A percentile compares a stretch with the other conserved stretches of the same genome.
Evolutionary conservation across 106 monocot species (phyloP).

Genomic region (Apostasia ramifera): DNA sequence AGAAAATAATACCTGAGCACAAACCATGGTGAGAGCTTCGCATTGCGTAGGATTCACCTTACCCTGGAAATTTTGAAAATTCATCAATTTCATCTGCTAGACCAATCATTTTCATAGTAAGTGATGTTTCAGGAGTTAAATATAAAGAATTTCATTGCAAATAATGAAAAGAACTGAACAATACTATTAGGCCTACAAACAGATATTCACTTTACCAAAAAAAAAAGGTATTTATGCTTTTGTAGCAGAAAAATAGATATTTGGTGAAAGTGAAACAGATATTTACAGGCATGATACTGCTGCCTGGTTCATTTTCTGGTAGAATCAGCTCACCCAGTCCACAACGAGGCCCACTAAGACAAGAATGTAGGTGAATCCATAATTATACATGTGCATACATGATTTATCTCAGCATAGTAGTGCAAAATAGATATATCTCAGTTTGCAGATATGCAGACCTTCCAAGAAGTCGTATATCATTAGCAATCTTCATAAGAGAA

Average conservation of each 20-base stretch:
- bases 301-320: conserved; percentile 98
- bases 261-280: not conserved
- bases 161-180: conserved; percentile 1
- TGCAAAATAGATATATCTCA: not conserved
- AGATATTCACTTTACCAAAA: no score
- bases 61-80: conserved; percentile 48
- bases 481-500: conserved; percentile 96
- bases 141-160: not conserved
- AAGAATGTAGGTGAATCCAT: conserved; percentile 1
- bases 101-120: not conserved
- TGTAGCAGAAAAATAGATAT: no score
- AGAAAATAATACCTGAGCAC: conserved; percentile 71
- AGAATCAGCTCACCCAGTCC: conserved; percentile 95
- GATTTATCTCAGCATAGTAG: not conserved
- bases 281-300: conserved; percentile 96
- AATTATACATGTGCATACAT: not conserved
- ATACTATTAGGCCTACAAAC: no score
- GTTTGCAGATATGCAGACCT: conserved; percentile 34
- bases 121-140: not conserved
- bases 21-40: conserved; percentile 98
- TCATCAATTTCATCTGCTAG: not conserved
- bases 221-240: no score
- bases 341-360: conserved; percentile 75
- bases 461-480: conserved; percentile 95
- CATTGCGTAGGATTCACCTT: conserved; percentile 99